Evolutionary conservation across 768 basidiomycete species (phyloP).

Genomic region (Termitomyces sp.): DNA sequence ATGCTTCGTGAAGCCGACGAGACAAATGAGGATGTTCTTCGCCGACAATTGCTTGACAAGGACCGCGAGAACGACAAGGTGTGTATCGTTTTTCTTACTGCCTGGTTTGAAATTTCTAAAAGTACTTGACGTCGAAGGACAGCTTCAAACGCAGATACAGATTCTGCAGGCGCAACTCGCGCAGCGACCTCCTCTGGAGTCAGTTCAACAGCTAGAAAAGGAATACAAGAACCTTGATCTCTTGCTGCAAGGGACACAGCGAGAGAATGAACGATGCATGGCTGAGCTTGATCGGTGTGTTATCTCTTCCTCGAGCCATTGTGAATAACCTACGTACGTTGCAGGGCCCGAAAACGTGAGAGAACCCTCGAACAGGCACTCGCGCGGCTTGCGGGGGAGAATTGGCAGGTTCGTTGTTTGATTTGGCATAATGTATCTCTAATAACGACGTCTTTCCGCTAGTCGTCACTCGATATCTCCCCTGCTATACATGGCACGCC

Average conservation of each 20-base stretch:
- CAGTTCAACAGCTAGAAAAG: conserved; percentile 58
- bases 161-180: conserved; percentile 60
- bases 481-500: conserved; percentile 12
- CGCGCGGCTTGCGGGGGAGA: conserved; percentile 64
- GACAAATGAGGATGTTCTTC: conserved; percentile 52
- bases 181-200: conserved; percentile 62
- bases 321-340: neutral
- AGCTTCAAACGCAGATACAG: conserved; percentile 63
- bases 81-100: neutral
- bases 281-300: conserved; percentile 66
- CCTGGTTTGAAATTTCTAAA: neutral
- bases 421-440: neutral
- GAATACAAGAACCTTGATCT: conserved; percentile 75
- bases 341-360: conserved; percentile 61
- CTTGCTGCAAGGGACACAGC: conserved; percentile 71
- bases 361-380: conserved; percentile 73
- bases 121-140: neutral
- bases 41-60: conserved; percentile 59
- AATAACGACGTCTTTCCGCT: neutral
- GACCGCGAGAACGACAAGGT: conserved; percentile 71
- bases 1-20: conserved; percentile 56
- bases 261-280: conserved; percentile 86
- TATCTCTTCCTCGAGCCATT: neutral
- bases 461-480: conserved; percentile 30
- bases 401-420: conserved; percentile 64